Percentiles rank a stretch among this genome's conserved stretches.
Conservation (phyloP, 305 asterid species). For the Rubia peregrina region DNA sequence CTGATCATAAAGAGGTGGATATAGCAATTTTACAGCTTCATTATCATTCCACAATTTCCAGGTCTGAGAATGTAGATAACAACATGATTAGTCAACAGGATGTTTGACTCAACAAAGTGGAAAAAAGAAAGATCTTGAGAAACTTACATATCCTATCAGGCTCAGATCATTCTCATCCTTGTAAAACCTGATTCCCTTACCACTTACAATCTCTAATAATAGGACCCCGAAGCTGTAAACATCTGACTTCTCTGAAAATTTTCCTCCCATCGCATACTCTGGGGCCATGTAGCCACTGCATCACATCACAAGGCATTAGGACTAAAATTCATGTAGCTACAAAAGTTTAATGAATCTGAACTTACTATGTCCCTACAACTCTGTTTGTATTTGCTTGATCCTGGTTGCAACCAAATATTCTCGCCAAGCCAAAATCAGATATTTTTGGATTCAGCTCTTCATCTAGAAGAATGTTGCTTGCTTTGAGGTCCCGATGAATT, state of each 20-base stretch:
- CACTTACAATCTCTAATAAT: constrained; percentile 16
- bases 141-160: constrained; percentile 16
- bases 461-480: constrained; percentile 1
- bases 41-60: constrained; percentile 20
- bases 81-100: background rate
- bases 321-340: background rate
- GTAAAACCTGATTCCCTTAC: constrained; percentile 1
- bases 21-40: background rate
- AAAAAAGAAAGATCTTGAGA: background rate
- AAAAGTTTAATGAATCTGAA: background rate
- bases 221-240: constrained; percentile 22
- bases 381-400: background rate
- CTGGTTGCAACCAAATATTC: background rate
- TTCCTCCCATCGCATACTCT: constrained; percentile 22
- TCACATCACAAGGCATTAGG: background rate
- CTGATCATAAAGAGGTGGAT: constrained; percentile 7
- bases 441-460: background rate
- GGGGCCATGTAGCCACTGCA: constrained; percentile 33
- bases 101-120: background rate
- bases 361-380: background rate
- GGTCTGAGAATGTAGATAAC: constrained; percentile 6
- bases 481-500: background rate
- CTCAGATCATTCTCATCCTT: constrained; percentile 3
- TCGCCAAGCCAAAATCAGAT: background rate
- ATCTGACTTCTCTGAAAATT: constrained; percentile 22